Percentiles rank a stretch among this genome's conserved stretches.
Conservation (phyloP, 257 asterid genomes). For the Mitragyna speciosa region DNA sequence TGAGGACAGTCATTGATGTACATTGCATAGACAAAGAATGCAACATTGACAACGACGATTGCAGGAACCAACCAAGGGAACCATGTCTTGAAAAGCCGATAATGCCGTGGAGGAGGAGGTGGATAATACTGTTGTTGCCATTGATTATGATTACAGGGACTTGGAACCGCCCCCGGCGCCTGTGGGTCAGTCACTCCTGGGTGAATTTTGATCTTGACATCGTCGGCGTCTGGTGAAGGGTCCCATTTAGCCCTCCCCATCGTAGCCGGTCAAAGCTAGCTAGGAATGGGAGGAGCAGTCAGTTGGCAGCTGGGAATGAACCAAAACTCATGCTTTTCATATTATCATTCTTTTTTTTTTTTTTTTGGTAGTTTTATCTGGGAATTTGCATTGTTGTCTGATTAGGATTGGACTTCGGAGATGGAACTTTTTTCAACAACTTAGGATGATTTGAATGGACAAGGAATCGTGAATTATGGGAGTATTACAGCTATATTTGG, state of each 20-base stretch:
- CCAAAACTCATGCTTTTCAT: neutral
- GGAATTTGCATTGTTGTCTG: constrained; percentile 16
- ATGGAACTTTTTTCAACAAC: neutral
- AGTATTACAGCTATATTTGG: constrained; percentile 1
- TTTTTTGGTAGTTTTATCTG: neutral
- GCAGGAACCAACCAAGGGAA: constrained; percentile 84
- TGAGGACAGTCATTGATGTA: constrained; percentile 69
- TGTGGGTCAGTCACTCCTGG: constrained; percentile 27
- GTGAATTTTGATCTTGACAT: constrained; percentile 48
- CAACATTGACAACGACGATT: constrained; percentile 48
- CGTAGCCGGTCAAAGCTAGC: neutral
- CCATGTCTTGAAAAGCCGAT: constrained; percentile 55
- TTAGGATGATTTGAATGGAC: neutral
- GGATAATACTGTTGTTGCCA: neutral
- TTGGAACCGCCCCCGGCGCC: constrained; percentile 26
- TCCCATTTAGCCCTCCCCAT: constrained; percentile 63
- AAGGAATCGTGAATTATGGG: constrained; percentile 12
- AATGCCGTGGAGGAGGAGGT: constrained; percentile 27
- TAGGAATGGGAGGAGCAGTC: neutral
- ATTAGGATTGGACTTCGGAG: constrained; percentile 25
- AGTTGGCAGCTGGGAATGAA: neutral
- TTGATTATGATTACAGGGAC: neutral
- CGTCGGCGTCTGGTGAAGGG: constrained; percentile 49
- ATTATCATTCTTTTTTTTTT: neutral
- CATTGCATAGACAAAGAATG: constrained; percentile 55